phyloP scores from a whole-genome alignment of 176 grass and related monocot species.

The Lolium perenne region DNA sequence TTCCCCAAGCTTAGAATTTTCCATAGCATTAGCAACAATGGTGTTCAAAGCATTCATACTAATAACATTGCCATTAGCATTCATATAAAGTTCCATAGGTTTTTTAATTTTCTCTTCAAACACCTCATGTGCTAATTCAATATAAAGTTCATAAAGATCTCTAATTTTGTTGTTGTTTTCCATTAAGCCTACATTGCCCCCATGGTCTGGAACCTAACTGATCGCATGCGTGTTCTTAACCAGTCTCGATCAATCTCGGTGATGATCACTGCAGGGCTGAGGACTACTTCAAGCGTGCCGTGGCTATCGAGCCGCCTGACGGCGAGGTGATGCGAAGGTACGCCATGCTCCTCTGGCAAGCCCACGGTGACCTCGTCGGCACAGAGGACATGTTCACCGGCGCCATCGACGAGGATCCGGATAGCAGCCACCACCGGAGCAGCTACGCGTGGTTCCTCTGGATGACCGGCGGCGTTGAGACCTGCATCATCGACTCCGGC shows the following conservation, averaged over 20 bases:
- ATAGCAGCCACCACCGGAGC: slow-evolving; percentile 60
- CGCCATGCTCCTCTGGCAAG: slow-evolving; percentile 81
- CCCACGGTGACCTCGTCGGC: slow-evolving; percentile 50
- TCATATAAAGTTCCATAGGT: too few species aligned
- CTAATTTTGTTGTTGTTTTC: too few species aligned
- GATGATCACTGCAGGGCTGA: slow-evolving; percentile 56
- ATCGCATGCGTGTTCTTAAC: neutral
- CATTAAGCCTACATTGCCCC: neutral
- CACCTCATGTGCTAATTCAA: too few species aligned
- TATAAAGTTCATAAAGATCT: too few species aligned
- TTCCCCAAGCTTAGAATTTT: too few species aligned
- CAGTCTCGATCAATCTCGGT: neutral
- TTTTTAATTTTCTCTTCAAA: too few species aligned
- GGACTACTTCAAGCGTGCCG: slow-evolving; percentile 73
- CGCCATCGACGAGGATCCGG: slow-evolving; percentile 67
- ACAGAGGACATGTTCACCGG: slow-evolving; percentile 82
- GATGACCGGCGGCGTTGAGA: slow-evolving; percentile 72
- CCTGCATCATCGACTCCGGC: slow-evolving; percentile 59
- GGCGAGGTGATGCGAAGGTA: slow-evolving; percentile 82
- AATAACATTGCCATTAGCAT: too few species aligned
- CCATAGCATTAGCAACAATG: too few species aligned
- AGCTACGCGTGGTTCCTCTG: slow-evolving; percentile 82
- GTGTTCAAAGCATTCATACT: too few species aligned
- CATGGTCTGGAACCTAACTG: neutral
- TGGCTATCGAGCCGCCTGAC: slow-evolving; percentile 65